Conservation (phyloP, 1,284 basidiomycete genomes). For the Pisolithus thermaeus region DNA sequence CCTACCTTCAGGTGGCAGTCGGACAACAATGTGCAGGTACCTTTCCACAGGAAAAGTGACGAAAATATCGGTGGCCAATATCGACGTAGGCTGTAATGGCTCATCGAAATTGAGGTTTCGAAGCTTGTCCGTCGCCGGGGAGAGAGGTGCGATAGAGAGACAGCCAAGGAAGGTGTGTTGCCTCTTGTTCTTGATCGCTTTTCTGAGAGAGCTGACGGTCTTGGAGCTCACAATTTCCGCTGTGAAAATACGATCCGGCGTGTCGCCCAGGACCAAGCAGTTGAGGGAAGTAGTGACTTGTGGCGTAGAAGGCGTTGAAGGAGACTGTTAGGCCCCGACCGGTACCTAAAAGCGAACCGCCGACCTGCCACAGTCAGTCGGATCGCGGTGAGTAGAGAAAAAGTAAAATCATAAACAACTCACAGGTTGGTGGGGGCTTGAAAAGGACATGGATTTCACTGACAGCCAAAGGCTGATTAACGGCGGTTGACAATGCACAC, state of each 20-base stretch:
- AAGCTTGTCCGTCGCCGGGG: background rate
- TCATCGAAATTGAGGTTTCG: background rate
- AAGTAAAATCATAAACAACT: no score
- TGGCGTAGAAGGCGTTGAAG: no score
- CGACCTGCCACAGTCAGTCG: no score
- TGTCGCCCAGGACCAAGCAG: background rate
- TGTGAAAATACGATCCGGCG: background rate
- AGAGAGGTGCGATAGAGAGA: background rate
- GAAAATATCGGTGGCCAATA: background rate
- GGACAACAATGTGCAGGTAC: conserved; percentile 1
- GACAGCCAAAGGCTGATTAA: no score
- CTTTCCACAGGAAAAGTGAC: background rate
- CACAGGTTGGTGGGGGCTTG: no score
- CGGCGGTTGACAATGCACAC: no score
- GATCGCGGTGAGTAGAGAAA: no score
- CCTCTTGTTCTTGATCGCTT: background rate
- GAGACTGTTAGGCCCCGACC: no score
- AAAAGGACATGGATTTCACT: no score
- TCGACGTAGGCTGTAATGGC: background rate
- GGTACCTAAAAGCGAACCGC: no score
- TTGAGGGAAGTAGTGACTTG: background rate
- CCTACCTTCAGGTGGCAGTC: background rate
- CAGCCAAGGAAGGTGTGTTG: background rate
- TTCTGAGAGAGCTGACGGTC: background rate
- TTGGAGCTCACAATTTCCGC: background rate